phyloP scores from a whole-genome alignment of 1,284 basidiomycete species.

The Spongiforma sp. region DNA sequence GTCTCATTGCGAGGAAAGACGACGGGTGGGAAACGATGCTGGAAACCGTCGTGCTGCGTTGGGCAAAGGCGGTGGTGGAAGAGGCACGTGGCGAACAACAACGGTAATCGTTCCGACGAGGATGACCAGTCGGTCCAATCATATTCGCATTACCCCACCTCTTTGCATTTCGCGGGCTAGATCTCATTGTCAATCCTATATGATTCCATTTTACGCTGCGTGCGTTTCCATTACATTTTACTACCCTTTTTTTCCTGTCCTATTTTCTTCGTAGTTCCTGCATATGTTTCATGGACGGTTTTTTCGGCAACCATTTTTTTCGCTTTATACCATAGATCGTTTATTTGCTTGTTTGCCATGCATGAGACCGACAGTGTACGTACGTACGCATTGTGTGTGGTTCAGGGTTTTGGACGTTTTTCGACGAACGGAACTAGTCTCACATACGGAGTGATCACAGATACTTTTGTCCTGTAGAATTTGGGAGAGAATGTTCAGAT shows the following conservation, averaged over 20 bases:
- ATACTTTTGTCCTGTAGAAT: too few species aligned
- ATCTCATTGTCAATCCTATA: background rate
- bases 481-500: too few species aligned
- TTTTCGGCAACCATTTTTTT: background rate
- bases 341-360: background rate
- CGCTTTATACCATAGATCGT: constrained; percentile 1
- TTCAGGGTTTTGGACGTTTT: too few species aligned
- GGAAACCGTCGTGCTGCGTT: constrained; percentile 60
- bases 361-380: too few species aligned
- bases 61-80: constrained; percentile 72
- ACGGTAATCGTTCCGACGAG: constrained; percentile 23
- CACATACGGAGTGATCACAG: too few species aligned
- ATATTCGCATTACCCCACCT: too few species aligned
- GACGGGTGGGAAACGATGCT: constrained; percentile 85
- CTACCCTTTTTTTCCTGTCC: background rate
- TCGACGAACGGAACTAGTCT: too few species aligned
- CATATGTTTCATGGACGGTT: constrained; percentile 3
- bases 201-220: constrained; percentile 18
- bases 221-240: background rate
- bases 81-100: constrained; percentile 59
- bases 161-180: background rate
- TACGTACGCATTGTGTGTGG: too few species aligned
- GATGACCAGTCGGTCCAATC: too few species aligned
- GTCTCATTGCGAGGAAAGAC: constrained; percentile 71
- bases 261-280: constrained; percentile 3